These are phyloP conservation scores for Saccharomyces hybrid DNA, from an alignment of 1,139 yeast species.

Conservation along the genomic window DNA sequence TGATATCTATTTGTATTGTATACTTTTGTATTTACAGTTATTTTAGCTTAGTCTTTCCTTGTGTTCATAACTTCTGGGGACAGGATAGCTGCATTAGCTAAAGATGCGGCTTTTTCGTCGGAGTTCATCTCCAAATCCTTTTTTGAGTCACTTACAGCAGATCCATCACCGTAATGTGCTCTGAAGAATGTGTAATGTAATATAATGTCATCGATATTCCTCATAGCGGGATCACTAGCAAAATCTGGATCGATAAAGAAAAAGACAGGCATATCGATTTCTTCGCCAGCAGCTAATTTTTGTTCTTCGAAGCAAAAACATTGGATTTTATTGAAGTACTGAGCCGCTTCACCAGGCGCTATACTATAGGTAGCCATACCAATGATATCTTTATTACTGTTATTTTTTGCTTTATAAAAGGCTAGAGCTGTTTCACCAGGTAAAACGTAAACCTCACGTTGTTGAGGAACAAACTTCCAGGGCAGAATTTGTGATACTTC, in stretches of 20 bases:
- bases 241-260: slow-evolving; percentile 98
- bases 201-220: slow-evolving; percentile 82
- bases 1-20: background rate
- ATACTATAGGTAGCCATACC: slow-evolving; percentile 99
- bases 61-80: slow-evolving; percentile 11
- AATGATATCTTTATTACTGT: slow-evolving; percentile 79
- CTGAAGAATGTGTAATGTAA: slow-evolving; percentile 88
- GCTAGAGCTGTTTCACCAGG: slow-evolving; percentile 99
- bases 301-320: slow-evolving; percentile 99
- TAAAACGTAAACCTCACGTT: slow-evolving; percentile 81
- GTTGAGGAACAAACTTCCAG: slow-evolving; percentile 94
- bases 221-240: slow-evolving; percentile 89
- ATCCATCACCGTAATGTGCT: slow-evolving; percentile 36
- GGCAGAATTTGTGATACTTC: slow-evolving; percentile 89
- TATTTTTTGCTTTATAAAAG: slow-evolving; percentile 86
- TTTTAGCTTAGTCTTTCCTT: background rate
- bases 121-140: slow-evolving; percentile 5
- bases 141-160: slow-evolving; percentile 24
- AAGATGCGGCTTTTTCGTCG: slow-evolving; percentile 13
- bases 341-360: slow-evolving; percentile 94
- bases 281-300: slow-evolving; percentile 88
- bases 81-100: slow-evolving; percentile 15
- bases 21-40: background rate
- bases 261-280: slow-evolving; percentile 98
- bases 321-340: slow-evolving; percentile 91